Evolutionary conservation across 2,329 filamentous ascomycete species (phyloP).

Genomic region (Pseudocercospora fijiensis): DNA sequence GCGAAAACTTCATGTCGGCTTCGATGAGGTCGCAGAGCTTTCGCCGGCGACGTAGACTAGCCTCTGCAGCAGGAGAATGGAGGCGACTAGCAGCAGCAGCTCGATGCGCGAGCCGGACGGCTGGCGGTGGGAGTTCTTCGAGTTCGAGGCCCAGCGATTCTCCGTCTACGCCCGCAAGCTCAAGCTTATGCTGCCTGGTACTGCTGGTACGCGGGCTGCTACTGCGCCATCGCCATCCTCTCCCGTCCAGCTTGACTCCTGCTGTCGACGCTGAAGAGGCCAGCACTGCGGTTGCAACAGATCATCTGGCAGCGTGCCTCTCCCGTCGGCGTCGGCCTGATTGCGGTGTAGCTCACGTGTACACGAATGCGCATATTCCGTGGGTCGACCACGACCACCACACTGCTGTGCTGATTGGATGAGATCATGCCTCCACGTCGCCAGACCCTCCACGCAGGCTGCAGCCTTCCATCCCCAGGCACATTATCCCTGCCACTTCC

Average conservation of each 20-base stretch:
- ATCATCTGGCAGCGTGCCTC: slow-evolving; percentile 4
- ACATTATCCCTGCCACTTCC: neutral
- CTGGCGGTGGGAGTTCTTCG: slow-evolving; percentile 30
- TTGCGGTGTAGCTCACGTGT: slow-evolving; percentile 3
- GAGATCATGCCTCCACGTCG: neutral
- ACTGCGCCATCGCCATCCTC: slow-evolving; percentile 17
- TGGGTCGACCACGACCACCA: neutral
- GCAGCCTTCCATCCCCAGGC: neutral
- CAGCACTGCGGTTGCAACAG: slow-evolving; percentile 12
- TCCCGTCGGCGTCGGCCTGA: slow-evolving; percentile 2
- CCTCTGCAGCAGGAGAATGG: slow-evolving; percentile 18
- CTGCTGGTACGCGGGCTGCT: slow-evolving; percentile 10
- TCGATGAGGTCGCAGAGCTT: slow-evolving; percentile 71
- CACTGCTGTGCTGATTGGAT: neutral
- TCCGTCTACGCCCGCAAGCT: neutral
- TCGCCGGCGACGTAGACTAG: slow-evolving; percentile 40
- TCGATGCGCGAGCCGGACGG: slow-evolving; percentile 13
- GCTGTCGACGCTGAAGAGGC: slow-evolving; percentile 10
- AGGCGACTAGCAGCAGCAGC: neutral
- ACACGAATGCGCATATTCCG: neutral
- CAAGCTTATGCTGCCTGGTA: neutral
- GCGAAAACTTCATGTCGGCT: slow-evolving; percentile 98
- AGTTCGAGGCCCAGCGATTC: slow-evolving; percentile 30
- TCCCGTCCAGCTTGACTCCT: slow-evolving; percentile 13
- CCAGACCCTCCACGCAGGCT: neutral